Evolutionary conservation across 1,284 basidiomycete species (phyloP).

Genomic region (Puccinia novopanici): DNA sequence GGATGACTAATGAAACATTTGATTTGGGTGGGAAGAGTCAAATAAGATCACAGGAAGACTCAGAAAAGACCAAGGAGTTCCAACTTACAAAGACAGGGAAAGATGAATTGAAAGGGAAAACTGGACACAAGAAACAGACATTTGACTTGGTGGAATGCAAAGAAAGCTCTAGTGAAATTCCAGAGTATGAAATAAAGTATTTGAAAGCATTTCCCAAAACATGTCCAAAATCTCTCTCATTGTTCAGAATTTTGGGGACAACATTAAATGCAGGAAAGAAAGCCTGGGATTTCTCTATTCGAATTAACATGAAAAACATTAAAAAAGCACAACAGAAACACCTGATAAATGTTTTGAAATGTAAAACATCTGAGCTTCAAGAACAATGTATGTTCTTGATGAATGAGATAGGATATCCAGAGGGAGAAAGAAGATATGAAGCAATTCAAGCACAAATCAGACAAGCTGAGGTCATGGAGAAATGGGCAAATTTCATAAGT

Average conservation of each 20-base stretch:
- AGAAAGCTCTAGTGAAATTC: background rate
- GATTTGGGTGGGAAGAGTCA: too few relatives aligned
- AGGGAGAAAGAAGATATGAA: background rate
- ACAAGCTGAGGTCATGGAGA: background rate
- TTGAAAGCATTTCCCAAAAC: background rate
- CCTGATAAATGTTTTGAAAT: background rate
- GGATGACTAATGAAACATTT: too few relatives aligned
- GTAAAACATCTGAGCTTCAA: background rate
- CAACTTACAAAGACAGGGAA: too few relatives aligned
- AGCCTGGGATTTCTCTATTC: background rate
- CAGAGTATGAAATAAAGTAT: background rate
- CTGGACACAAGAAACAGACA: background rate
- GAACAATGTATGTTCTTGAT: background rate
- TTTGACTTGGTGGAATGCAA: background rate
- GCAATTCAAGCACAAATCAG: slow-evolving; percentile 12
- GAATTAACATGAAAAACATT: background rate
- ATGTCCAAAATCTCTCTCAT: background rate
- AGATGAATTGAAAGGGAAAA: too few relatives aligned
- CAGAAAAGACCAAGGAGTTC: too few relatives aligned
- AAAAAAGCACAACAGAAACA: background rate
- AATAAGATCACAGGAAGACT: too few relatives aligned
- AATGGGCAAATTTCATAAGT: background rate
- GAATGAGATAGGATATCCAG: background rate
- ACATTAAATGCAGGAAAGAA: background rate
- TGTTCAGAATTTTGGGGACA: background rate